Percentiles rank a stretch among this genome's conserved stretches.
Conservation (phyloP, 371 early-diverging fungal genomes). For the Syncephalis plumigaleata region DNA sequence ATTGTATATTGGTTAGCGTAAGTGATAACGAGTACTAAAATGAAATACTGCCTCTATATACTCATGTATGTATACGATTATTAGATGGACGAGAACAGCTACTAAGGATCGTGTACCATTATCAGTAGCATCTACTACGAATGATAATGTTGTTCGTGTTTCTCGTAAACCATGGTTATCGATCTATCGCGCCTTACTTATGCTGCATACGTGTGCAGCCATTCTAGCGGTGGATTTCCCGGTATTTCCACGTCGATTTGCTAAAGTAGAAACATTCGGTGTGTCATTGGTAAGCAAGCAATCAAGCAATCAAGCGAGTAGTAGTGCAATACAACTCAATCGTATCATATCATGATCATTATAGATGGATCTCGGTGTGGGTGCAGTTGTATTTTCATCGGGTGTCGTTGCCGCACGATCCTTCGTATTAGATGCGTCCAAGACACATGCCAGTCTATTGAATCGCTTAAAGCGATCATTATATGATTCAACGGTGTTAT, state of each 20-base stretch:
- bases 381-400: slow-evolving; percentile 63
- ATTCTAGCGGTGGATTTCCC: slow-evolving; percentile 93
- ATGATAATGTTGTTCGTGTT: neutral
- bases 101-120: no score
- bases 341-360: no score
- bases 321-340: no score
- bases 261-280: slow-evolving; percentile 87
- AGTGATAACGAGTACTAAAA: no score
- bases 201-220: slow-evolving; percentile 58
- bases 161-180: slow-evolving; percentile 17
- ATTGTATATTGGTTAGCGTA: no score
- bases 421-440: slow-evolving; percentile 17
- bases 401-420: slow-evolving; percentile 52
- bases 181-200: slow-evolving; percentile 55
- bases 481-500: slow-evolving; percentile 35
- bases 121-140: no score
- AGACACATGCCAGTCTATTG: slow-evolving; percentile 6
- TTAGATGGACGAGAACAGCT: no score
- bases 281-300: slow-evolving; percentile 54
- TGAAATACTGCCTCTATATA: no score
- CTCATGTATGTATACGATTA: no score
- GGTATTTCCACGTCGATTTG: slow-evolving; percentile 79
- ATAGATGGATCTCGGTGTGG: slow-evolving; percentile 82
- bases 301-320: neutral
- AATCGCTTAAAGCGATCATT: slow-evolving; percentile 10